Percentiles rank a stretch among this genome's conserved stretches.
These are phyloP conservation scores for Pichia cactophila DNA, from an alignment of 1,139 yeast species.

Conservation along the genomic window DNA sequence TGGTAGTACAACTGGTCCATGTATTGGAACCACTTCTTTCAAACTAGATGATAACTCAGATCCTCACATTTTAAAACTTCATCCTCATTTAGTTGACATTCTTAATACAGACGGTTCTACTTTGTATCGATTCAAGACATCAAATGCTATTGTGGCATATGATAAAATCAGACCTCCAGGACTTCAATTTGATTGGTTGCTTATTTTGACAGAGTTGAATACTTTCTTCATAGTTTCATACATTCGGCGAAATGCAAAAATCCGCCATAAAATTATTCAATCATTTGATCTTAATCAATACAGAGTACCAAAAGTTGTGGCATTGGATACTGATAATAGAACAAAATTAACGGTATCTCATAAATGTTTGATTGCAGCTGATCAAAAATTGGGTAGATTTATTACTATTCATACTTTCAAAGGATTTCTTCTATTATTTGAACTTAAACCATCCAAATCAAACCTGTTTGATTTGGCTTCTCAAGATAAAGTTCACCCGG, in stretches of 20 bases:
- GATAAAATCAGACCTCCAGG: slow-evolving; percentile 4
- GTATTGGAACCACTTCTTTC: neutral
- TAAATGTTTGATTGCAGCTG: slow-evolving; percentile 7
- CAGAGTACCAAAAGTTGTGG: neutral
- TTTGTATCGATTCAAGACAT: slow-evolving; percentile 1
- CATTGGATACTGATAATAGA: neutral
- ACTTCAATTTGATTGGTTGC: slow-evolving; percentile 4
- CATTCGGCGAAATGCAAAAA: neutral
- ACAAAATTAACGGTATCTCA: neutral
- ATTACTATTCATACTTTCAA: slow-evolving; percentile 2
- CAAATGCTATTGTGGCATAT: slow-evolving; percentile 5
- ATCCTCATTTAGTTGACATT: neutral
- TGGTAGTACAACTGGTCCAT: slow-evolving; percentile 1
- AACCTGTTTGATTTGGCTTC: slow-evolving; percentile 3
- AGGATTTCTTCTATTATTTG: slow-evolving; percentile 5
- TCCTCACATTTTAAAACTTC: neutral
- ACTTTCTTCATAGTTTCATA: slow-evolving; percentile 5
- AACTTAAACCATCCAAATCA: slow-evolving; percentile 7
- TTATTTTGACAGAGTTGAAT: slow-evolving; percentile 8
- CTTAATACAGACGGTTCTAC: neutral
- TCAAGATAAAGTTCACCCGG: neutral
- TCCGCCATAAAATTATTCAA: slow-evolving; percentile 1
- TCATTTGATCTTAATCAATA: slow-evolving; percentile 1
- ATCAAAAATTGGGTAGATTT: neutral
- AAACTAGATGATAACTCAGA: neutral